Base-by-base conservation (phyloP, 768 basidiomycete genomes). In the Asterophora parasitica region DNA sequence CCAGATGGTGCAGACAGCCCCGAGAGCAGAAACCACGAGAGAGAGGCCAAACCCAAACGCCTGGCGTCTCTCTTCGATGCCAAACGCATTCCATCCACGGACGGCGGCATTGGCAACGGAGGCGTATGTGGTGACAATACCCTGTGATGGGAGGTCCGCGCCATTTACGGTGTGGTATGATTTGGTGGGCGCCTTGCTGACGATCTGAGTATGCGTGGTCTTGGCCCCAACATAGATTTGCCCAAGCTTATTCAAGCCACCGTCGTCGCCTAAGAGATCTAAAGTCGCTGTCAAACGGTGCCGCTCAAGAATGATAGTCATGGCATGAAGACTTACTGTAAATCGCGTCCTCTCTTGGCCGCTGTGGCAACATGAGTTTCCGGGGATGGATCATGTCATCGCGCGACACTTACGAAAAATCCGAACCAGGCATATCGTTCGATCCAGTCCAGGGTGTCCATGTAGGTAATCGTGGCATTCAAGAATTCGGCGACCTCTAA, bases 371-470 rank as follows among this genome's bases (percentile, higher is more conserved):
- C 20, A 36, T 49, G 7, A 55, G 43, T 42, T 34, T 45, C 20
- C 15, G 28, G 37, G 42, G 38, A 49, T 48, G 54, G 38, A 57
- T 41, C 47, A 39, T 19, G 35, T 35, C 7, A 9, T 6, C 26
- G 23, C 23, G 23, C 23, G 17, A 12, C n/a, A 63, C 72, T 62
- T 49, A 73, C 73, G 58, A 69, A 70, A 52, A 61, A 71, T 7
- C 81, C 83, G 56, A 83, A 83, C 82, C 81, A 85, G 0, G 80
- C 69, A 55, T 83, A 83, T 15, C 80, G 73, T 54, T 83, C 82
- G 15, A 83, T 68, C 70, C 74, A 83, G 23, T 72, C 68, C 16
- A 81, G 67, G 2, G 59, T 57, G 41, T 83, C 81, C 67, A 85
- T 69, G 52, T 74, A 80, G 11, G 67, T 61, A n/a, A 71, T 71